phyloP scores from a whole-genome alignment of 2,329 filamentous ascomycete species.

The Xylariaceae sp. region DNA sequence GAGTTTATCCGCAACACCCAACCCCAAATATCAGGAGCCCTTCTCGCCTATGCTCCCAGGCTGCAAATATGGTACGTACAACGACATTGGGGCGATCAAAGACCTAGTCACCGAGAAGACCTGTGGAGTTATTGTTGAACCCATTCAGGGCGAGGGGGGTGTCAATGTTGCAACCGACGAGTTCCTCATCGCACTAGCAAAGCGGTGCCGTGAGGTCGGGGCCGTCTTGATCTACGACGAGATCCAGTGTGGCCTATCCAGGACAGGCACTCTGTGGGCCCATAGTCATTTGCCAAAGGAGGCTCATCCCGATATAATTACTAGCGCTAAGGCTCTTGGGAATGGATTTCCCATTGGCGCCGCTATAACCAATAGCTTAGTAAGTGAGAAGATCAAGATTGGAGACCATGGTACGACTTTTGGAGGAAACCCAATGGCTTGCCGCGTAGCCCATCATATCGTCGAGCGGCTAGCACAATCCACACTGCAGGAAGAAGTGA shows the following conservation, averaged over 20 bases:
- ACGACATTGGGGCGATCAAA: conserved; percentile 75
- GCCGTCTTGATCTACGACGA: conserved; percentile 94
- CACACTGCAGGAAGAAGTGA: conserved; percentile 71
- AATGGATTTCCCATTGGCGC: conserved; percentile 97
- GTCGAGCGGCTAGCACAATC: conserved; percentile 76
- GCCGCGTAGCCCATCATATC: conserved; percentile 84
- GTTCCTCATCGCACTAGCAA: conserved; percentile 83
- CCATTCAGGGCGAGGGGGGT: conserved; percentile 96
- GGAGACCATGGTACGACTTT: conserved; percentile 96
- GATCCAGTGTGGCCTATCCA: conserved; percentile 91
- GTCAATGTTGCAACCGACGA: conserved; percentile 82
- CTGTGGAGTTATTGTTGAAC: conserved; percentile 94
- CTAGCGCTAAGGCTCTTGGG: conserved; percentile 92
- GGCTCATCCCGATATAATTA: conserved; percentile 92
- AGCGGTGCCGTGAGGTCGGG: conserved; percentile 83
- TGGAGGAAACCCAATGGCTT: conserved; percentile 88
- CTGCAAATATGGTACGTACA: conserved; percentile 85
- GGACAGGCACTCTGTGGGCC: conserved; percentile 91
- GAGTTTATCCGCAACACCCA: conserved; percentile 91
- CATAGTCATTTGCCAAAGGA: conserved; percentile 73
- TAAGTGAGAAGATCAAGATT: conserved; percentile 68
- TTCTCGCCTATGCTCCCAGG: conserved; percentile 96
- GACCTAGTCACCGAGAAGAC: conserved; percentile 82
- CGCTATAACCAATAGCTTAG: conserved; percentile 64
- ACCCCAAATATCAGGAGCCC: conserved; percentile 95